These are phyloP conservation scores for Oryza punctata DNA, from an alignment of 176 grass and related monocot species.

Conservation along the genomic window DNA sequence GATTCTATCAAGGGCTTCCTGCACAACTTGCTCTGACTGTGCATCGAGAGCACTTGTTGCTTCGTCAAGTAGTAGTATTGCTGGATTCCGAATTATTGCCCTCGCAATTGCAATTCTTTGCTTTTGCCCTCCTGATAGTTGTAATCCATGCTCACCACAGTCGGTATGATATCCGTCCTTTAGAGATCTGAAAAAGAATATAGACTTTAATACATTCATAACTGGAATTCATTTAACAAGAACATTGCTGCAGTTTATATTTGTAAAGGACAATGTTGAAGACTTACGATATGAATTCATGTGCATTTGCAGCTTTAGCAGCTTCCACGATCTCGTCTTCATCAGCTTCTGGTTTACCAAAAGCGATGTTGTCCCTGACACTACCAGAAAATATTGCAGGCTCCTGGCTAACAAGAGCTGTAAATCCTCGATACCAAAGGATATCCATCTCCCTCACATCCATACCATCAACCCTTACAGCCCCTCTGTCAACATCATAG, in stretches of 20 bases:
- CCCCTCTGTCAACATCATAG: constrained; percentile 92
- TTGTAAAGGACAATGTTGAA: background rate
- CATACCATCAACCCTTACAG: constrained; percentile 67
- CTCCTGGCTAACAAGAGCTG: constrained; percentile 92
- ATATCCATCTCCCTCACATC: constrained; percentile 85
- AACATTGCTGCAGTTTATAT: background rate
- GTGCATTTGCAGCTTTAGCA: constrained; percentile 88
- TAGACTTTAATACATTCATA: constrained; percentile 27
- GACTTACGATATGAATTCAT: constrained; percentile 96
- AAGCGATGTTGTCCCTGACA: constrained; percentile 86
- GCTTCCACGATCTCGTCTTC: constrained; percentile 90
- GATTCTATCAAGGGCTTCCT: constrained; percentile 93
- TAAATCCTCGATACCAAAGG: constrained; percentile 88
- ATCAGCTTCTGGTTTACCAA: constrained; percentile 87
- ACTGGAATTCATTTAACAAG: constrained; percentile 2
- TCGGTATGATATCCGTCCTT: constrained; percentile 91
- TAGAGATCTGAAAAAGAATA: constrained; percentile 65
- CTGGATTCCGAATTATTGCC: constrained; percentile 85
- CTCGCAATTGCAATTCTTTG: constrained; percentile 96
- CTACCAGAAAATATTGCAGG: constrained; percentile 90
- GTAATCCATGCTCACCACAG: constrained; percentile 82
- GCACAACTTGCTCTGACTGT: constrained; percentile 94
- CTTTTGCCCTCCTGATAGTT: constrained; percentile 94
- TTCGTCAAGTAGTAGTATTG: constrained; percentile 94
- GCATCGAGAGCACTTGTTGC: constrained; percentile 97